Percentiles rank a stretch among this genome's conserved stretches.
Conservation (phyloP, 2,329 filamentous ascomycete genomes). For the Botrytis aclada region DNA sequence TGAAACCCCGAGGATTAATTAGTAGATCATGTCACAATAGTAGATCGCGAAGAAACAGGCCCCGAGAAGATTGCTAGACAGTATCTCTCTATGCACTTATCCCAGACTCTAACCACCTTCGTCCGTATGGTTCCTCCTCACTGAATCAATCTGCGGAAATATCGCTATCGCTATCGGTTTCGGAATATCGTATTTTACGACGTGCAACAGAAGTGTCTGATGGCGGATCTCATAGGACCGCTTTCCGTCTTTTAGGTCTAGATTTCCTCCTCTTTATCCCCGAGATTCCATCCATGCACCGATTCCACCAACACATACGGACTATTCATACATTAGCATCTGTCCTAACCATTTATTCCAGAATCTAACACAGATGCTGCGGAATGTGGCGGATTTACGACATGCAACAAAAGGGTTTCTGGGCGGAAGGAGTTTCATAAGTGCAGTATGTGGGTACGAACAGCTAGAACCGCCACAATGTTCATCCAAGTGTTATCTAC, state of each 20-base stretch:
- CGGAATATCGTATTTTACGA: slow-evolving; percentile 1
- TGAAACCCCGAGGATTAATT: background rate
- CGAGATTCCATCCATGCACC: background rate
- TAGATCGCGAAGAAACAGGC: background rate
- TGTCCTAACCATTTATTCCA: background rate
- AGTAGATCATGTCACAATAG: background rate
- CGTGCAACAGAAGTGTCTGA: background rate
- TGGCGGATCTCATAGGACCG: no score
- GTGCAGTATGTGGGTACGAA: background rate
- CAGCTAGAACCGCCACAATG: background rate
- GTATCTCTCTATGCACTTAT: background rate
- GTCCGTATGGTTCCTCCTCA: background rate
- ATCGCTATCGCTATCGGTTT: background rate
- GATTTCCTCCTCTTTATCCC: background rate
- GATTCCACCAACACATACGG: background rate
- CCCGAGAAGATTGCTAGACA: background rate
- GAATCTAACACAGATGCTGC: background rate
- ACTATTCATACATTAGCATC: background rate
- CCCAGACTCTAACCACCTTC: background rate
- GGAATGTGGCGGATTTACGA: slow-evolving; percentile 16
- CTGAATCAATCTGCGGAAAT: background rate
- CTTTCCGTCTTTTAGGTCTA: background rate
- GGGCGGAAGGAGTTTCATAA: background rate
- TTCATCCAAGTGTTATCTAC: background rate
- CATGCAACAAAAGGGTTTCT: background rate